Evolutionary conservation across 1,139 yeast genomes (phyloP).

Genomic region (Pichia sp.): DNA sequence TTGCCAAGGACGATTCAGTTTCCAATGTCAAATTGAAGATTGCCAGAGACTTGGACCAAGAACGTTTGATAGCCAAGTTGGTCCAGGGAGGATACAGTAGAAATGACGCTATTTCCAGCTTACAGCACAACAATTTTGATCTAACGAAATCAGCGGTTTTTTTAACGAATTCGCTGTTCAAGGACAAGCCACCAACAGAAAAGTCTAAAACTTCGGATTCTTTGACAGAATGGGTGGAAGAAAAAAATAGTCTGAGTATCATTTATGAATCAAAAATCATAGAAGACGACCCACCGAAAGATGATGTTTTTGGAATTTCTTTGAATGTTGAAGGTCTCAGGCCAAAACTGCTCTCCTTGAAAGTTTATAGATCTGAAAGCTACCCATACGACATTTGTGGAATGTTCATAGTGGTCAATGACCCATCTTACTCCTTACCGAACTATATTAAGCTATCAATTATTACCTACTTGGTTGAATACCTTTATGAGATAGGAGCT

Average conservation of each 20-base stretch:
- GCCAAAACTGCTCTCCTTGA: constrained; percentile 40
- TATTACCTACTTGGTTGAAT: constrained; percentile 43
- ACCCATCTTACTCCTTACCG: constrained; percentile 51
- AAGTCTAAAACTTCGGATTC: constrained; percentile 10
- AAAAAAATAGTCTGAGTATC: constrained; percentile 61
- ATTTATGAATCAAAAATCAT: constrained; percentile 43
- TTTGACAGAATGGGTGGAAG: constrained; percentile 62
- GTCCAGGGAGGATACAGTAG: constrained; percentile 65
- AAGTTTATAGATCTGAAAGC: constrained; percentile 45
- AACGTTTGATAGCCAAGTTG: constrained; percentile 52
- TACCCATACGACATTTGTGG: constrained; percentile 67
- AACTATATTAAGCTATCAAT: constrained; percentile 71
- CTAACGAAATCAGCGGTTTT: constrained; percentile 51
- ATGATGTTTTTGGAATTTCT: constrained; percentile 32
- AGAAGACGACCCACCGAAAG: constrained; percentile 27
- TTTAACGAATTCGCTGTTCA: constrained; percentile 36
- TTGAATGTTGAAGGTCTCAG: constrained; percentile 36
- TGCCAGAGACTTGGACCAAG: constrained; percentile 41
- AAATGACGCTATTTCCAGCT: constrained; percentile 52
- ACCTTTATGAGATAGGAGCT: constrained; percentile 39
- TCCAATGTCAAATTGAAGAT: constrained; percentile 46
- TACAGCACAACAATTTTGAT: constrained; percentile 41
- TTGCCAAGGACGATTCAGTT: constrained; percentile 43
- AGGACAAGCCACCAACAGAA: background rate
- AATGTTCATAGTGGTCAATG: constrained; percentile 48